Conservation (phyloP, 768 basidiomycete genomes). For the Russula abietina region DNA sequence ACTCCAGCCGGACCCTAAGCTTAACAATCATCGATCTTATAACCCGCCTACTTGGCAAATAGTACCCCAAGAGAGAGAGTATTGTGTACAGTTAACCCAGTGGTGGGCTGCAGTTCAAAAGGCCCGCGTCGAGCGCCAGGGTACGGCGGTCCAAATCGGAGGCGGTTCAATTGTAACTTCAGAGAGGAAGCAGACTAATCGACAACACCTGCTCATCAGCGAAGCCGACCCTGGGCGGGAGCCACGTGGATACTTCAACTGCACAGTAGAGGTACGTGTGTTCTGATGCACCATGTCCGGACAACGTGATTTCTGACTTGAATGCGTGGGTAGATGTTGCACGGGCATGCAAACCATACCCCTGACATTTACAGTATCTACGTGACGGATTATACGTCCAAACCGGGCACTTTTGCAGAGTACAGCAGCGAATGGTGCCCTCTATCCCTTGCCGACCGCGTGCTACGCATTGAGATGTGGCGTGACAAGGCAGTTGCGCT, state of each 20-base stretch:
- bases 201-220: conserved; percentile 45
- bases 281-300: neutral
- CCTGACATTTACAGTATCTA: conserved; percentile 23
- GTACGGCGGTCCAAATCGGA: conserved; percentile 21
- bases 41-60: conserved; percentile 1
- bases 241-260: conserved; percentile 53
- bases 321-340: conserved; percentile 12
- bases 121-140: conserved; percentile 14
- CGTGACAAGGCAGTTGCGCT: conserved; percentile 17
- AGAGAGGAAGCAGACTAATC: conserved; percentile 11
- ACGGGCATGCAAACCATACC: conserved; percentile 13
- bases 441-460: conserved; percentile 13
- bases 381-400: conserved; percentile 25
- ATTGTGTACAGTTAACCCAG: conserved; percentile 13
- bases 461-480: conserved; percentile 26
- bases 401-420: conserved; percentile 6
- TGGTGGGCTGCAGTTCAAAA: conserved; percentile 25
- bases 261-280: conserved; percentile 38
- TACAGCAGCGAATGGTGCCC: conserved; percentile 22
- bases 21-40: neutral
- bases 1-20: conserved; percentile 6
- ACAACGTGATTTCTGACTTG: neutral
- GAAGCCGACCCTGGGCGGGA: conserved; percentile 42
- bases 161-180: conserved; percentile 2
- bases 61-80: conserved; percentile 1